Percentiles rank a stretch among this genome's conserved stretches.
phyloP scores from a whole-genome alignment of 345 rosid genomes.

The Pelargonium nanum region DNA sequence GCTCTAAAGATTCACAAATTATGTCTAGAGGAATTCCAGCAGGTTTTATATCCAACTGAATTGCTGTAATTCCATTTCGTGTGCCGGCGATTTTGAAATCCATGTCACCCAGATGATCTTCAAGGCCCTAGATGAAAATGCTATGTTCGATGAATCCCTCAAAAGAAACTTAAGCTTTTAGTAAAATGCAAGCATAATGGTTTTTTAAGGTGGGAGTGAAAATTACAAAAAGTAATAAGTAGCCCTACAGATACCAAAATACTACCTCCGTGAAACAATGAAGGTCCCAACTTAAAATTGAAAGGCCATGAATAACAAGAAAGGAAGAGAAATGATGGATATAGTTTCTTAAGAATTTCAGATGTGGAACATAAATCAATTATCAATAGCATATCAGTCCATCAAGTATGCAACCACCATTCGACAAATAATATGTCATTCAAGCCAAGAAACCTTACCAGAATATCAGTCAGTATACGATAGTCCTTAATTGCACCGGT shows the following conservation, averaged over 20 bases:
- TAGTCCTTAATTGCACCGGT: slow-evolving; percentile 69
- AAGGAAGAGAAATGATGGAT: too few relatives aligned
- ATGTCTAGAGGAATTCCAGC: slow-evolving; percentile 96
- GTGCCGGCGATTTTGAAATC: slow-evolving; percentile 98
- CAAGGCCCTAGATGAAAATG: slow-evolving; percentile 53
- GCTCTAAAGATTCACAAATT: slow-evolving; percentile 75
- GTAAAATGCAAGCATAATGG: background rate
- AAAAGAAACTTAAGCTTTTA: background rate
- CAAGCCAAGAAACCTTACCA: slow-evolving; percentile 43
- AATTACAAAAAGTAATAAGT: too few relatives aligned
- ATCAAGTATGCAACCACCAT: background rate
- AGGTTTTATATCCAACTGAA: slow-evolving; percentile 96
- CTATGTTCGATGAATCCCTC: slow-evolving; percentile 7
- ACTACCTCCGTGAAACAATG: background rate
- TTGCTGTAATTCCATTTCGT: slow-evolving; percentile 73
- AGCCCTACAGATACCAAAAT: background rate
- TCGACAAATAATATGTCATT: slow-evolving; percentile 3
- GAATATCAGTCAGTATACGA: slow-evolving; percentile 79
- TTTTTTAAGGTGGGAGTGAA: background rate
- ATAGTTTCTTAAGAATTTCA: background rate
- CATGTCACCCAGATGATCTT: slow-evolving; percentile 99
- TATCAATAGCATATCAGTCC: background rate
- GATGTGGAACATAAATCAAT: background rate
- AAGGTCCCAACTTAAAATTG: too few relatives aligned
- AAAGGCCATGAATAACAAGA: too few relatives aligned